Base-by-base conservation (phyloP, 2,329 filamentous ascomycete genomes). In the Claviceps citrina region DNA sequence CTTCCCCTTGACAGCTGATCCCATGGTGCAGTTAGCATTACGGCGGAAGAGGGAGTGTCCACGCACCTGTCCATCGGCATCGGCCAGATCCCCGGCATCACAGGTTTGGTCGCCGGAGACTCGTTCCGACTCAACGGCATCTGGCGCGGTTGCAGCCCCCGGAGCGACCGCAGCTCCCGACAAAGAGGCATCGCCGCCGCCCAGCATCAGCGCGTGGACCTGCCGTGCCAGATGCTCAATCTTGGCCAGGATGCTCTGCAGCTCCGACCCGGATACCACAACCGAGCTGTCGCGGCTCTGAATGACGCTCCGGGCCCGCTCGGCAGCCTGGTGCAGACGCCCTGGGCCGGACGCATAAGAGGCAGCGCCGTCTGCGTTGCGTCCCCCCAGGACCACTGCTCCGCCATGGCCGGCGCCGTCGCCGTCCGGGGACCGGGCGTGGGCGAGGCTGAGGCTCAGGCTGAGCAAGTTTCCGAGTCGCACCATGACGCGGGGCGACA, bases 241-340 rank as follows among this genome's bases (percentile, higher is more conserved):
- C 41, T 54, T 53, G 31, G 48, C 41, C 5, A 59, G 45, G 16
- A 60, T 50, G 22, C 49, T 45, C 4, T 49, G 36, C 5, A 59
- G 35, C 16, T 47, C 47, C 19, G 47, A 40, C 20, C 47, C 42
- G 5, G 52, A 43, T 25, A 58, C 48, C 13, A 52, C 46, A n/a
- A 56, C 44, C 12, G 49, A 48, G 7, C 43, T 42, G 7, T 48
- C 45, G 2, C 51, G 46, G 13, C 46, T 43, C 31, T 56, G 50
- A 18, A 58, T 51, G 22, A 58, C 47, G 43, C 37, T 46, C 37
- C 45, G 39, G 38, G 50, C 44, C 15, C 39, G 44, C 28, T 41
- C 46, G 19, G 48, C 33, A 4, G 47, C 42, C 7, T 41, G 39
- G 15, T 47, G 44, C n/a, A 48, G 42, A 7, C 40, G 44, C 3